Evolutionary conservation across 306 rosid species (phyloP).

Genomic region (Coriaria nepalensis): DNA sequence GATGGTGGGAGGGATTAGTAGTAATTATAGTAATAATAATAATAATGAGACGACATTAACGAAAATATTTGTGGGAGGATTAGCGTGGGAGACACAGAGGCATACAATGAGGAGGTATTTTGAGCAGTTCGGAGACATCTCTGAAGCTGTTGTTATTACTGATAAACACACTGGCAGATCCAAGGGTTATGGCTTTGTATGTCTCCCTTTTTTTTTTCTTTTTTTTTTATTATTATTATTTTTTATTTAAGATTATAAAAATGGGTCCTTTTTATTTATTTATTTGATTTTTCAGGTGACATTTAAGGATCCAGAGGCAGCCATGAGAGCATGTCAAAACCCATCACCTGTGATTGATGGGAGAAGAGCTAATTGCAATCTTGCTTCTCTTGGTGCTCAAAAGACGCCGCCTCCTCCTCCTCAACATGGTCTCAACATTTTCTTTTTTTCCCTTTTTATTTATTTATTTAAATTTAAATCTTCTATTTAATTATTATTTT

Average conservation of each 20-base stretch:
- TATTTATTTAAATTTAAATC: not conserved
- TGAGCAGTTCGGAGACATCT: conserved; percentile 91
- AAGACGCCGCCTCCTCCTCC: conserved; percentile 49
- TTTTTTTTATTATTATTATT: not conserved
- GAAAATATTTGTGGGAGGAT: conserved; percentile 89
- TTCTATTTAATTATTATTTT: not conserved
- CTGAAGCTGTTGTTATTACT: conserved; percentile 91
- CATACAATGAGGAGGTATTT: conserved; percentile 80
- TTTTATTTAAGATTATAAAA: conserved; percentile 2
- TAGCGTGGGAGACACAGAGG: conserved; percentile 97
- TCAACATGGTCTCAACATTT: conserved; percentile 44
- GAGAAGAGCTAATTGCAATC: conserved; percentile 89
- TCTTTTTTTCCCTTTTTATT: conserved; percentile 7
- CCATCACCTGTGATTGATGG: conserved; percentile 97
- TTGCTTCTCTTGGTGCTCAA: conserved; percentile 87
- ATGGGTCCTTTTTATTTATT: conserved; percentile 11
- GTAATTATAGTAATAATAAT: not conserved
- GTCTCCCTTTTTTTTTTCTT: conserved; percentile 6
- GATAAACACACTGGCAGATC: conserved; percentile 92
- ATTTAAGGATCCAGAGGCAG: conserved; percentile 86
- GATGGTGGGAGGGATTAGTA: conserved; percentile 34
- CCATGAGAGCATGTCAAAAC: conserved; percentile 83
- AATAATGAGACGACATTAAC: conserved; percentile 73
- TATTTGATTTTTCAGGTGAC: conserved; percentile 43
- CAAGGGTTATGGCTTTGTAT: conserved; percentile 98